Evolutionary conservation across 306 rosid genomes (phyloP), one percentile per base, ranked within the genome.

Genomic region (Macrotyloma uniflorum): DNA sequence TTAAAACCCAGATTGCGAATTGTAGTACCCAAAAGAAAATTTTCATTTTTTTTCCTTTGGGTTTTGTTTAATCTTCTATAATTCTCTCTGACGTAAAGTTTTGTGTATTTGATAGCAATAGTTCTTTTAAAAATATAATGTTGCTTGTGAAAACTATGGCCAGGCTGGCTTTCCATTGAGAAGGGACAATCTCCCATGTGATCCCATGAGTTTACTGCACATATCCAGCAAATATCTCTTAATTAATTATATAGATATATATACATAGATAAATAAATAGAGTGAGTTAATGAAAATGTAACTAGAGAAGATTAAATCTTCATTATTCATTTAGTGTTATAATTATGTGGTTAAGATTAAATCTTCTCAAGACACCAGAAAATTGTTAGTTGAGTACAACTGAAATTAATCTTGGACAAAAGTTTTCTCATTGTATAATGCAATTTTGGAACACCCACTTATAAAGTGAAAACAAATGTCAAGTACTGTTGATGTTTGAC

Each of bases 121-220:
- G 6, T 73, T 75, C 19, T 38, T 40, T n/a, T 49, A 47, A 65
- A 67, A 71, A 50, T 35, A 49, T 46, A n/a, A 11, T 43, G 58
- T 74, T 71, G 75, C 77, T 81, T 80, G 84, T 74, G 78, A 76
- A 76, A 67, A 76, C 70, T 4, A 65, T 22, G 62, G 57, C 81
- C 86, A 78, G 85, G 51, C 77, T 85, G 88, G 79, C 43, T 75
- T 70, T 75, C 68, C 54, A 67, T 23, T 7, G 54, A 74, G 69
- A 69, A 72, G 23, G 30, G 82, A 75, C 70, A 86, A 72, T 72
- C 77, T 28, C 68, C 82, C 87, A 83, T 84, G 84, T 83, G 90
- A 55, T 33, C 76, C 63, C 59, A 20, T 47, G 26, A 45, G 64
- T 72, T 71, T 81, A 61, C 61, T 40, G 12, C 70, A 78, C 49